Evolutionary conservation across 345 rosid species (phyloP), one percentile per base, ranked within the genome.

Genomic region (Pugionium cornutum): DNA sequence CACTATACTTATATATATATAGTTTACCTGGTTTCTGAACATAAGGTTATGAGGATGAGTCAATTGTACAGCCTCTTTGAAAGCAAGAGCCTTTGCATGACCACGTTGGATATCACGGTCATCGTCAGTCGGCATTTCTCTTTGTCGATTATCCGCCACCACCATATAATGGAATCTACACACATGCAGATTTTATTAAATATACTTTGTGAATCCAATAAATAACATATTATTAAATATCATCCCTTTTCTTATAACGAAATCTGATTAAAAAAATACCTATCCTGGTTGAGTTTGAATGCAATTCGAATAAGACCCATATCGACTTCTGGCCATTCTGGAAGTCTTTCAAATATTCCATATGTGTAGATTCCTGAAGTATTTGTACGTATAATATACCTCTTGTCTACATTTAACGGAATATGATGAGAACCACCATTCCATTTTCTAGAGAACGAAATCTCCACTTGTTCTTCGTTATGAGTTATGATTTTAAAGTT

Each of bases 101-200:
- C 95, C 85, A 66, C 85, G 68, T 4, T 31, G 8, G 0, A 84
- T 83, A 51, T 62, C 61, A 58, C 91, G 79, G 76, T 92, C 98
- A n/a, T 82, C 88, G 0, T 95, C 91, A 11, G 80, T 72, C 0
- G 98, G 98, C 98, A 92, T 89, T 44, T 8, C 67, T 63, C 95
- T 81, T 66, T 82, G 94, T 35, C 94, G 79, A 33, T 89, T 60
- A 57, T 86, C 97, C 5, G 84, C 80, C 37, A 86, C 73, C 6
- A 53, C 88, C 97, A 92, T 87, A 69, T 81, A 89, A 51, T 80
- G 83, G 67, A 92, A 89, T 71, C 98, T 92, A 40, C 50, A 18
- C 36, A 34, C 4, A 37, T 7, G 5, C 41, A 37, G 4, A 6
- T 37, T 37, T 37, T 37, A 18, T 18, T 4, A 10, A 6, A 10